These are phyloP conservation scores for Aegilops speltoides DNA, from an alignment of 176 grass and related monocot genomes.

Conservation along the genomic window DNA sequence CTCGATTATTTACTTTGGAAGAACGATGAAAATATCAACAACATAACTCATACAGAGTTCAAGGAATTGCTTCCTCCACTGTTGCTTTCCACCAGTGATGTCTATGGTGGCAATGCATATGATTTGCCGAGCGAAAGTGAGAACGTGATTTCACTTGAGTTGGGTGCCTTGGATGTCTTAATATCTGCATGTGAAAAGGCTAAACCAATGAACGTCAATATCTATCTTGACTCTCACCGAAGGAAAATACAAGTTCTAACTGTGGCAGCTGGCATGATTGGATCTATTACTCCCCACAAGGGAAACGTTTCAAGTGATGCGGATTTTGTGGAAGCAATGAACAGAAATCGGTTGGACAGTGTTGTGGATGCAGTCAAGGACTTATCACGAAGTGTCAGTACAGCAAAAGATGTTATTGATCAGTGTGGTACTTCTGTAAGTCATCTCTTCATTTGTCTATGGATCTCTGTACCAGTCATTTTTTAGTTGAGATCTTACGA, in stretches of 20 bases:
- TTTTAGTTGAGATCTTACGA: background rate
- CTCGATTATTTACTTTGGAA: slow-evolving; percentile 84
- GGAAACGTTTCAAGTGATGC: slow-evolving; percentile 43
- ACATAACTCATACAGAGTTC: slow-evolving; percentile 81
- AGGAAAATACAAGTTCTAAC: slow-evolving; percentile 82
- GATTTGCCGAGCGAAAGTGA: slow-evolving; percentile 45
- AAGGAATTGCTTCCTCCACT: slow-evolving; percentile 83
- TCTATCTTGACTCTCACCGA: slow-evolving; percentile 83
- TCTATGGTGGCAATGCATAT: slow-evolving; percentile 53
- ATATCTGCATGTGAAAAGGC: slow-evolving; percentile 88
- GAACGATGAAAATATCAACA: slow-evolving; percentile 74
- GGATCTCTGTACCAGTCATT: slow-evolving; percentile 7
- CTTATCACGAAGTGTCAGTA: slow-evolving; percentile 61
- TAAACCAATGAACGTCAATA: slow-evolving; percentile 69
- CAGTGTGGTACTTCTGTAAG: slow-evolving; percentile 64
- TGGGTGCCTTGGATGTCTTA: slow-evolving; percentile 82
- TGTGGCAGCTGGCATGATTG: slow-evolving; percentile 74
- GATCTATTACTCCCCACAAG: slow-evolving; percentile 24
- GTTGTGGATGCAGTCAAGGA: slow-evolving; percentile 80
- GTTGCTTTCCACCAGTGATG: slow-evolving; percentile 82
- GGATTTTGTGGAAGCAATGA: slow-evolving; percentile 59
- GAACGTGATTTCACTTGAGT: slow-evolving; percentile 64
- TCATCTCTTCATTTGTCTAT: slow-evolving; percentile 30
- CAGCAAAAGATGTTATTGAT: slow-evolving; percentile 67
- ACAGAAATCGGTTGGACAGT: slow-evolving; percentile 55